Base-by-base conservation (phyloP, 2,329 filamentous ascomycete genomes). In the Tolypocladium ovalisporum region DNA sequence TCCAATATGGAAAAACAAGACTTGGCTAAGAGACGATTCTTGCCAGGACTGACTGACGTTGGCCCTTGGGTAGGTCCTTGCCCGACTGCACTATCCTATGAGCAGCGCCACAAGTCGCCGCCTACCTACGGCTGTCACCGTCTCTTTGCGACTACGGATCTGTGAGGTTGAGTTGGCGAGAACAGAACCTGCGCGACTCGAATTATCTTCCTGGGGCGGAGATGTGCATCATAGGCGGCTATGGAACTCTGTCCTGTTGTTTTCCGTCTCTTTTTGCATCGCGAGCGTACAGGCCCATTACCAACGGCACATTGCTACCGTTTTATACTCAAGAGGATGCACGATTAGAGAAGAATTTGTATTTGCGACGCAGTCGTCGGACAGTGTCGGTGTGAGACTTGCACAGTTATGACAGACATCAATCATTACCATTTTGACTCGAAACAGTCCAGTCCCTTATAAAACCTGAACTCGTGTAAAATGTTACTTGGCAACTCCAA, bases 21-120 rank as follows among this genome's bases (percentile, higher is more conserved):
- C 36, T 24, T 32, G 22, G 52, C 52, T 54, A 40, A 42, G 24
- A 37, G 22, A 37, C 24, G 4, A 52, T 15, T 2, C 19, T 36
- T 40, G 24, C 54, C 62, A 70, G 66, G 67, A 62, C 62, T 61
- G 64, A 62, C 60, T 56, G 67, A 60, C 55, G 63, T 66, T 59
- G 62, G 65, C 55, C 49, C 57, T 56, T 63, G 61, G 57, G 51
- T 61, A 70, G 68, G 68, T 68, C 67, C 58, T 61, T 67, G 55
- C 61, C 61, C 60, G 63, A 64, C 61, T 70, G 68, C 64, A 63
- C 60, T 56, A 68, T 70, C 62, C 62, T 70, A 61, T 70, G 62
- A 56, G 44, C 55, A 22, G 34, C 34, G 65, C n/a, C 15, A 17
- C 12, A 9, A 10, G 27, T 12, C 3, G 47, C 47, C 19, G 10